Evolutionary conservation across 2,329 filamentous ascomycete species (phyloP), one percentile per base, ranked within the genome.

Genomic region (Alternaria viburni): DNA sequence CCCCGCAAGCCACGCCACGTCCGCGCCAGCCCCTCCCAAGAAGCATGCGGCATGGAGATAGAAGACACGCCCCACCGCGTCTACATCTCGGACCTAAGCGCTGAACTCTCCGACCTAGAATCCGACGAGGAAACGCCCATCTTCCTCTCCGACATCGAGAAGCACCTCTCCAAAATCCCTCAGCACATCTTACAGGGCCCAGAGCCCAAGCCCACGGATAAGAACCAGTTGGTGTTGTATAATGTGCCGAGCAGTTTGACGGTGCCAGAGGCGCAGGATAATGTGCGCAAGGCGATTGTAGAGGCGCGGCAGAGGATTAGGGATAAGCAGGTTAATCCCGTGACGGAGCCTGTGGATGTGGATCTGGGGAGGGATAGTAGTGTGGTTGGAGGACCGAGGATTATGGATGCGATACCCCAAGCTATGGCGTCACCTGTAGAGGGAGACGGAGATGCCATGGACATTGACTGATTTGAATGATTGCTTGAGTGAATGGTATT

Each of bases 1-100:
- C 26, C 57, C 19, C 65, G 54, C 23, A 69, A 69, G 46, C 68
- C 68, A 59, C 75, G 64, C 58, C 62, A 61, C 10, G 54, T 64
- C 61, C 25, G 71, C 54, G 17, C 72, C 56, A 15, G 30, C 13
- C 19, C 49, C 19, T 19, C 10, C 21, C 19, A 36, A 25, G 50
- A 73, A 66, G 82, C 87, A 66, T 90, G 93, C 70, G 75, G 80
- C 60, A 97, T 98, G 95, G 87, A 91, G 61, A 78, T 98, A 64
- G 94, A 98, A 81, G 90, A 97, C 80, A 90, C 92, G 30, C 91
- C 92, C 73, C 86, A 97, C 82, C 92, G 91, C 75, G 89, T 97
- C 64, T 97, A 96, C 84, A 93, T 99, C 71, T 90, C 94, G 83
- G 90, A 96, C 80, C 85, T 99, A 10, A 93, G 97, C 76, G 91